These are phyloP conservation scores for Neophaeococcomyces aloes DNA, from an alignment of 2,329 filamentous ascomycete genomes.

Conservation along the genomic window DNA sequence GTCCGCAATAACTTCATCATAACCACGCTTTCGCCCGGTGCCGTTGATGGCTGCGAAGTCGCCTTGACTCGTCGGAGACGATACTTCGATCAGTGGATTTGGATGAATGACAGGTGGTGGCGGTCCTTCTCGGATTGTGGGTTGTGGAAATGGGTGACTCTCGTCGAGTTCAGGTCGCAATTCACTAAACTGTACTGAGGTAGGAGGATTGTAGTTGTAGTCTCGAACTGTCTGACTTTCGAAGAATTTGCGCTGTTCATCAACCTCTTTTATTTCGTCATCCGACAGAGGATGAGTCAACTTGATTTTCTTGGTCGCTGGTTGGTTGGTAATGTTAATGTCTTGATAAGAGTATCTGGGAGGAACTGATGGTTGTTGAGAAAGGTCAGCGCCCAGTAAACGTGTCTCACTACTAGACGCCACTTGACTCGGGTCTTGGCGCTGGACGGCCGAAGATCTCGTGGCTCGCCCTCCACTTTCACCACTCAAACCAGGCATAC, in stretches of 20 bases:
- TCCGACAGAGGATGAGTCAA: not conserved
- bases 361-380: not conserved
- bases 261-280: conserved; percentile 1
- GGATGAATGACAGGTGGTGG: conserved; percentile 19
- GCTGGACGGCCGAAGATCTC: conserved; percentile 11
- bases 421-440: conserved; percentile 15
- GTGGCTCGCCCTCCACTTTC: conserved; percentile 8
- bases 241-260: not conserved
- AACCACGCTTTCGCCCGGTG: conserved; percentile 15
- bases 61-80: conserved; percentile 24
- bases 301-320: not conserved
- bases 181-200: too few species aligned
- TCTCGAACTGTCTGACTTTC: not conserved
- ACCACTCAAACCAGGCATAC: conserved; percentile 10
- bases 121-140: not conserved
- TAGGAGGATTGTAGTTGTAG: not conserved
- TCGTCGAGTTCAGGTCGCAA: conserved; percentile 15
- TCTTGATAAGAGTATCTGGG: not conserved
- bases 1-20: conserved; percentile 21
- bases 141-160: not conserved
- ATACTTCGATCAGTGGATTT: conserved; percentile 24
- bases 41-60: conserved; percentile 31
- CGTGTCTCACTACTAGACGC: conserved; percentile 15
- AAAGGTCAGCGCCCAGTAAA: conserved; percentile 13
- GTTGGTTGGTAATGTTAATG: not conserved